Evolutionary conservation across 2,329 filamentous ascomycete species (phyloP), one percentile per base, ranked within the genome.

Genomic region (Beauveria caledonica): DNA sequence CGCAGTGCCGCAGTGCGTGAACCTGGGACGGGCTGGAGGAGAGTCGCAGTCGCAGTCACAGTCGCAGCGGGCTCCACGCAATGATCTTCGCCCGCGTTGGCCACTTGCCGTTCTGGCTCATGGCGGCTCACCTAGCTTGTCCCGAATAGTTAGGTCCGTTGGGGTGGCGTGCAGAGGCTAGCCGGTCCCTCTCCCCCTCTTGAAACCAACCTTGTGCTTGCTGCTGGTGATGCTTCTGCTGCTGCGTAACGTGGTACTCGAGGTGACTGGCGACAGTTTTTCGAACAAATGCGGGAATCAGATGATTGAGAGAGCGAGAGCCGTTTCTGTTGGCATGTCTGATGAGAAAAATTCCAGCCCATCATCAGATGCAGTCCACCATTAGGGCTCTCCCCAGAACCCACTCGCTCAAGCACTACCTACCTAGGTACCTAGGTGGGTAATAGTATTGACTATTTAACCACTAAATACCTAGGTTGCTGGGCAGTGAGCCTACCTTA

Each of bases 91-190:
- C 15, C 39, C 7, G 36, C 11, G 40, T 25, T 56, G n/a, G 39
- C 23, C 42, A 60, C 58, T 60, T 60, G 58, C 58, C 58, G 33
- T 60, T 60, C 51, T 55, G 23, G 57, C 58, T 49, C 51, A 52
- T 60, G 25, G 42, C 51, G 50, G 50, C 58, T 54, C 51, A 54
- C 33, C 58, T 23, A 21, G 33, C 58, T 60, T 60, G 58, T 60
- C 58, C 58, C 51, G 50, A 60, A 49, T 60, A 60, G 58, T 60
- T 25, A 60, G 51, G 48, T 50, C 29, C 21, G 23, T 49, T 49
- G 44, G 11, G 8, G 8, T 33, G 53, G 45, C 29, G 27, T 6
- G 23, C 45, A 45, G 11, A 29, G 19, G 39, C 51, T 44, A 17
- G 53, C 40, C 17, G n/a, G n/a, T 9, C 19, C 49, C 23, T 4